Evolutionary conservation across 164 flowering plant species (phyloP), one percentile per base, ranked within the genome.

Genomic region (Protea cynaroides): DNA sequence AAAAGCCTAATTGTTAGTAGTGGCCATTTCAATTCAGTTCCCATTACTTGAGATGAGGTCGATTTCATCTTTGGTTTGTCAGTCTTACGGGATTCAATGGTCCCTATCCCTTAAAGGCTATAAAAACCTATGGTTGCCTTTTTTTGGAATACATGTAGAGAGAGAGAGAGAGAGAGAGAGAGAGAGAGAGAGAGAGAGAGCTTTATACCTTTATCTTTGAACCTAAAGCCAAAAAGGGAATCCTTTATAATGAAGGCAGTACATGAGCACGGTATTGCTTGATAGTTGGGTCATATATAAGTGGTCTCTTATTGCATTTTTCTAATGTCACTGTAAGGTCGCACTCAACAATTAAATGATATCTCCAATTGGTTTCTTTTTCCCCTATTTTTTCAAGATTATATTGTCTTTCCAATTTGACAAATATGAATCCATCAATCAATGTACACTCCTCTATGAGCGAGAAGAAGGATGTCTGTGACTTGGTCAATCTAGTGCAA

Each of bases 331-430:
- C 11, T 22, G 6, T 8, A 3, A 5, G 52, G 34, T 55, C 25
- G 58, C 58, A 55, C 58, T 55, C 58, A 55, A 55, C 58, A n/a
- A n/a, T n/a, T n/a, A 55, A 55, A 55, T 55, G 58, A 23, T 19
- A 23, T 29, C 19, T 54, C 14, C 65, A 17, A 12, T 63, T 53
- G 15, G 15, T 18, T 14, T 19, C 25, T 25, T 51, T 37, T 25
- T 58, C 6, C 2, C 17, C 12, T 34, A 6, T 1, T 58, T 25
- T 25, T 40, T 24, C 22, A 18, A 19, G 13, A 23, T n/a, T n/a
- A 43, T 29, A 60, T 60, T 23, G 40, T 60, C 63, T 60, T 60
- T 60, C n/a, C 44, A 40, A 60, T 60, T 60, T 40, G 63, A 60
- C 63, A 29, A 43, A 10, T 22, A 7, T 52, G 55, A 52, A 52